Base-by-base conservation (phyloP, 768 basidiomycete genomes). In the Pholiota molesta region DNA sequence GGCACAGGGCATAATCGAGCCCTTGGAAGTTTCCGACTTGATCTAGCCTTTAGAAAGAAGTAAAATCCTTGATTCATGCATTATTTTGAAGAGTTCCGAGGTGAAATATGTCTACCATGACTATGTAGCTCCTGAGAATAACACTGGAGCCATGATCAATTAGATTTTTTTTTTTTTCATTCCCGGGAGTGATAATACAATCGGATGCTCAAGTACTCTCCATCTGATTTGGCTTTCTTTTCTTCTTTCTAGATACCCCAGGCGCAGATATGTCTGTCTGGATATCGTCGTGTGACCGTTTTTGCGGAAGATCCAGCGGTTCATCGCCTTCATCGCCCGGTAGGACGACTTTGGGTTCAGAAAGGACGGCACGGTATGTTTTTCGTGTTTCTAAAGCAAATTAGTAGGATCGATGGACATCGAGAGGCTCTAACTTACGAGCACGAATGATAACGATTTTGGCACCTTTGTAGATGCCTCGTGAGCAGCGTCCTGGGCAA, bases 361-460 rank as follows among this genome's bases (percentile, higher is more conserved):
- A 93, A 21, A 94, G 75, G 0, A 94, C 83, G 0, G 92, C 89
- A 5, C 92, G 85, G 67, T 91, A 93, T 5, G 91, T 93, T 69
- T 84, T 86, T 33, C 93, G 89, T 0, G 92, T 91, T 76, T 91
- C 93, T 94, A 66, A 17, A 11, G 29, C 3, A 16, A 62, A 26
- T 39, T 21, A 49, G 7, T 26, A 28, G 11, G 53, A 59, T 57
- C 29, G 33, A 21, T 45, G 21, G 55, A 56, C 17, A 21, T 44
- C 53, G 16, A 17, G 5, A 40, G 26, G 31, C 39, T 7, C 47
- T 54, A 2, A 79, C 92, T 64, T 68, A 92, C 92, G 88, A 19
- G 92, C 89, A 55, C 91, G 86, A 49, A 92, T 73, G 1, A 91
- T 77, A 2, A 94, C 74, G 89, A 87, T 69, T 90, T 90, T 0